These are phyloP conservation scores for Penicillium herquei DNA, from an alignment of 495 filamentous ascomycete genomes.

Conservation along the genomic window DNA sequence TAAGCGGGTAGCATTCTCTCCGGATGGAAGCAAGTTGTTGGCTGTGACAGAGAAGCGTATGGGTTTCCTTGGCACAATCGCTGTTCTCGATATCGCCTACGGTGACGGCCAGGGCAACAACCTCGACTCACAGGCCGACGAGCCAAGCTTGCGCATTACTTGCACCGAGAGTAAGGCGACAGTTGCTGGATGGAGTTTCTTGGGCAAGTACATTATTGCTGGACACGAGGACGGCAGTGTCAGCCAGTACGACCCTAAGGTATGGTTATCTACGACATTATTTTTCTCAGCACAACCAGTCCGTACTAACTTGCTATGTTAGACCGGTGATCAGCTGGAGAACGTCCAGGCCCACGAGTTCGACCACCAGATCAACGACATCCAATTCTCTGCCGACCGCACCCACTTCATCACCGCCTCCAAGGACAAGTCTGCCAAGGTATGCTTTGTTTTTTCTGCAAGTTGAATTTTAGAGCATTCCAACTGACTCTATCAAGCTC, in stretches of 20 bases:
- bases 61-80: slow-evolving; percentile 90
- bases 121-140: slow-evolving; percentile 67
- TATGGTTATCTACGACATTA: slow-evolving; percentile 30
- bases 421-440: slow-evolving; percentile 96
- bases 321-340: slow-evolving; percentile 79
- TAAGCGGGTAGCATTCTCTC: slow-evolving; percentile 93
- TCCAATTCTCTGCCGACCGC: slow-evolving; percentile 90
- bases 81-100: slow-evolving; percentile 78
- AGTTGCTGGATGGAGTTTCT: slow-evolving; percentile 92
- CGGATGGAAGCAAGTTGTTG: slow-evolving; percentile 83
- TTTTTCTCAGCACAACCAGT: not conserved
- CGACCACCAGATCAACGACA: slow-evolving; percentile 81
- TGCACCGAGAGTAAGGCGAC: slow-evolving; percentile 94
- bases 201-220: slow-evolving; percentile 91
- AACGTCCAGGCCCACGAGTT: slow-evolving; percentile 79
- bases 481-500: slow-evolving; percentile 51
- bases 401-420: slow-evolving; percentile 97
- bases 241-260: slow-evolving; percentile 93
- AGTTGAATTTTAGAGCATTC: not conserved
- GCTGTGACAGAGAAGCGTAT: slow-evolving; percentile 98
- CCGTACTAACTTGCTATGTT: slow-evolving; percentile 16
- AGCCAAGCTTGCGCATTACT: slow-evolving; percentile 78
- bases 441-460: slow-evolving; percentile 29
- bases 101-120: slow-evolving; percentile 63
- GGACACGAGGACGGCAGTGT: slow-evolving; percentile 95